Conservation (phyloP, 768 basidiomycete species). For the Lactarius hengduanensis region DNA sequence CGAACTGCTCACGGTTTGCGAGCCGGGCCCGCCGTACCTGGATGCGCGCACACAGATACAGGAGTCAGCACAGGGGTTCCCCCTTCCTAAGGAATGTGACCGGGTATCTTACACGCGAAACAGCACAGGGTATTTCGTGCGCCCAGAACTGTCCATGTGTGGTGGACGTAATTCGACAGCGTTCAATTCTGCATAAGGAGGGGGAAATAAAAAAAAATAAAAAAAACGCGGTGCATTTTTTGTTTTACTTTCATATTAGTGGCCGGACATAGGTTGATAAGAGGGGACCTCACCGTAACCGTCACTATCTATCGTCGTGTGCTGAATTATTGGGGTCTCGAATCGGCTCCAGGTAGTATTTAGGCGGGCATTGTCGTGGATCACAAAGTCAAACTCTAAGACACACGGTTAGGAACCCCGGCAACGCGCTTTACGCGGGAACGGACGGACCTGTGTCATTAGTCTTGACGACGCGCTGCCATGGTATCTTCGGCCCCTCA, state of each 20-base stretch:
- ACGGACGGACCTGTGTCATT: constrained; percentile 42
- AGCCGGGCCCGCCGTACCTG: constrained; percentile 89
- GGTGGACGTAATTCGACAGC: constrained; percentile 90
- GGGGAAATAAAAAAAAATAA: background rate
- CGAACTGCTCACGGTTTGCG: constrained; percentile 68
- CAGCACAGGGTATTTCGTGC: constrained; percentile 92
- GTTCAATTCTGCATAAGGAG: constrained; percentile 64
- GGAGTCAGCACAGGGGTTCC: background rate
- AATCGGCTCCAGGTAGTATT: constrained; percentile 63
- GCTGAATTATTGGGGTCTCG: constrained; percentile 65
- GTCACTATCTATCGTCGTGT: constrained; percentile 74
- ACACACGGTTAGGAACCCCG: background rate
- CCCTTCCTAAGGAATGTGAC: background rate
- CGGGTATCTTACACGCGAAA: constrained; percentile 64
- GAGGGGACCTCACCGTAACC: constrained; percentile 55
- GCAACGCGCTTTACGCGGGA: constrained; percentile 14
- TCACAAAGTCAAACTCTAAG: constrained; percentile 59
- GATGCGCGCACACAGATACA: constrained; percentile 16
- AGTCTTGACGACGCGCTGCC: constrained; percentile 74
- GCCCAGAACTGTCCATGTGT: constrained; percentile 90
- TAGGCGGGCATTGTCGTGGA: constrained; percentile 71
- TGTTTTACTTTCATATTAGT: background rate
- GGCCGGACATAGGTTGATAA: background rate
- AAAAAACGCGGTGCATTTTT: background rate
- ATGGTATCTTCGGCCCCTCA: constrained; percentile 78